Evolutionary conservation across 2,329 filamentous ascomycete species (phyloP), one percentile per base, ranked within the genome.

Genomic region (Trichoderma pleuroti): DNA sequence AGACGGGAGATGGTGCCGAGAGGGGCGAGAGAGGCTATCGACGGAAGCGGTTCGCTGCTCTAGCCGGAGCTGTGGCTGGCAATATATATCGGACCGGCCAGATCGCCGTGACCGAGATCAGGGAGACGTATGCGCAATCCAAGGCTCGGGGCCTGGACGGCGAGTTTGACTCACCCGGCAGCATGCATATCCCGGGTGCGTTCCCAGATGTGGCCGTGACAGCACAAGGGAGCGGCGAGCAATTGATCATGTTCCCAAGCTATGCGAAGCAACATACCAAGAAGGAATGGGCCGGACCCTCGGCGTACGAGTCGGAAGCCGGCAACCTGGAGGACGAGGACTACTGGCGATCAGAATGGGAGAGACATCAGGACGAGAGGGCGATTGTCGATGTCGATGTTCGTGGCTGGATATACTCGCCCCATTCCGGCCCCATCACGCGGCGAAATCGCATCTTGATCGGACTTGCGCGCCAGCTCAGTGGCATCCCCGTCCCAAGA

Each of bases 221-320:
- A 18, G 87, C 90, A 12, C 90, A 90, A 72, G 94, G 93, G 14
- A 94, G 93, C 12, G 88, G 93, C 72, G 94, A 98, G 79, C 93
- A 98, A 82, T 93, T 99, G 90, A 89, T 99, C 11, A 80, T 99
- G 28, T 99, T 99, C 75, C 96, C 96, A 0, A 98, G 93, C 67
- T 99, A 99, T 79, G 93, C 93, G 10, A 90, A 94, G 77, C 86
- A 86, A 72, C 91, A 97, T 78, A 80, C 87, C 39, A 91, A 82
- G 78, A 79, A 80, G 73, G 80, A 80, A n/a, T 81, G 80, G 74
- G 75, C 73, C n/a, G 76, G 80, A 21, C 72, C 73, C 36, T 70
- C 76, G 28, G 72, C 75, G 28, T 79, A 78, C 68, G 74, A 76
- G 34, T 81, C 77, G 75, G 77, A 74, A 76, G 80, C 87, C 36